Evolutionary conservation across 441 rosid genomes (phyloP), one percentile per base, ranked within the genome.

Genomic region (Brassica balearica): DNA sequence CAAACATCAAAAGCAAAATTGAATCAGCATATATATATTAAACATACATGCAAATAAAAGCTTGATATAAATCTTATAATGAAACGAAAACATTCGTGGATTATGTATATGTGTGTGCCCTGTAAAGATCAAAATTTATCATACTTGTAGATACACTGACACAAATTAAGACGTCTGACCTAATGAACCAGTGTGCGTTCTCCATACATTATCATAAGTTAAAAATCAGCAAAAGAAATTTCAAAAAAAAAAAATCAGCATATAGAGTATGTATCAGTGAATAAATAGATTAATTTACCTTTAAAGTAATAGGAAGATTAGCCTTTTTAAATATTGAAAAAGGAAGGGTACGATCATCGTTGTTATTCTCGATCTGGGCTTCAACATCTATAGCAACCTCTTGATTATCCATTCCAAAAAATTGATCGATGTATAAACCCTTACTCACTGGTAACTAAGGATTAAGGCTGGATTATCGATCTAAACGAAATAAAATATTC

Each of bases 271-370:
- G 10, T 56, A 58, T 65, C 51, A 68, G 43, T 27, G n/a, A 34
- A 69, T 51, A 64, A 2, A 51, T 14, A 48, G 3, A 19, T 27
- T 48, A 32, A 11, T 29, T 23, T 23, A 86, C 90, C 87, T 84
- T 88, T 71, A 88, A 80, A 14, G 82, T 78, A 69, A 87, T 70
- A 6, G 90, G 87, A 55, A 5, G 65, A 83, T 83, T 84, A 23
- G 84, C 76, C 72, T 66, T 80, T 59, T 76, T 80, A 25, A 88
- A 87, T 20, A 80, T 27, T 25, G 88, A 55, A 27, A 74, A 51
- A 0, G 74, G 75, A 83, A 80, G 80, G 65, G 75, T n/a, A 11
- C 17, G 75, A 64, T 82, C 63, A 55, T 58, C 69, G 51, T 56
- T 9, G 14, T 65, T 55, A 11, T 68, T 67, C 66, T 65, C 69